phyloP scores from a whole-genome alignment of 2,329 filamentous ascomycete species.

The Penicillium sp. region DNA sequence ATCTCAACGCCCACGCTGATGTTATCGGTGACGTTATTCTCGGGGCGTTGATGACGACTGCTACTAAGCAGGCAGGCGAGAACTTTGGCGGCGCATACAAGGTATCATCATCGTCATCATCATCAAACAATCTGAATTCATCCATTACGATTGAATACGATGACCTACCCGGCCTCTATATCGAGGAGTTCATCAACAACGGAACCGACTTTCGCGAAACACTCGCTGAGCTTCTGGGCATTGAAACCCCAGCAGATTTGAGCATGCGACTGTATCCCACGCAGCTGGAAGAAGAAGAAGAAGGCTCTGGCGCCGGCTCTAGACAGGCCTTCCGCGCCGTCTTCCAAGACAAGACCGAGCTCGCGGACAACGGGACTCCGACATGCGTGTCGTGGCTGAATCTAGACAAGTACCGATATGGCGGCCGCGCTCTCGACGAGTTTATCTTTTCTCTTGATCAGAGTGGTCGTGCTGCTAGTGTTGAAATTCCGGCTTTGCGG shows the following conservation, averaged over 20 bases:
- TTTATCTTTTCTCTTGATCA: constrained; percentile 32
- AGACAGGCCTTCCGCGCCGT: constrained; percentile 25
- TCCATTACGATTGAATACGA: background rate
- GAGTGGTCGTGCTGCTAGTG: constrained; percentile 23
- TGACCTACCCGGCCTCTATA: constrained; percentile 1
- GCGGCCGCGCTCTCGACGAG: constrained; percentile 28
- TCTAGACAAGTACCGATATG: constrained; percentile 28
- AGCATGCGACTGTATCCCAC: constrained; percentile 16
- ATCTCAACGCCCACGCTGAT: constrained; percentile 34
- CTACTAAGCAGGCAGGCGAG: background rate
- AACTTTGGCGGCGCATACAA: background rate
- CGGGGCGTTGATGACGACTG: constrained; percentile 29
- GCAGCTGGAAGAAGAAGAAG: constrained; percentile 8
- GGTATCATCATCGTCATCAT: no score
- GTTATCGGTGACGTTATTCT: constrained; percentile 32
- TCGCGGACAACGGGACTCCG: constrained; percentile 30
- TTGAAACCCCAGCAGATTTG: background rate
- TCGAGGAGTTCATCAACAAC: constrained; percentile 9
- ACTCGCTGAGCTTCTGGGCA: background rate
- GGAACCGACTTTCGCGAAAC: constrained; percentile 10
- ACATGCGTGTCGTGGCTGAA: constrained; percentile 36
- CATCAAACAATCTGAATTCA: background rate
- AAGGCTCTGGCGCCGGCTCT: background rate
- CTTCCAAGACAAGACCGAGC: constrained; percentile 29
- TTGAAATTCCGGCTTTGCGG: constrained; percentile 23